These are phyloP conservation scores for Plasmodium vivax DNA, from an alignment of 169 alveolate genomes.

Conservation along the genomic window DNA sequence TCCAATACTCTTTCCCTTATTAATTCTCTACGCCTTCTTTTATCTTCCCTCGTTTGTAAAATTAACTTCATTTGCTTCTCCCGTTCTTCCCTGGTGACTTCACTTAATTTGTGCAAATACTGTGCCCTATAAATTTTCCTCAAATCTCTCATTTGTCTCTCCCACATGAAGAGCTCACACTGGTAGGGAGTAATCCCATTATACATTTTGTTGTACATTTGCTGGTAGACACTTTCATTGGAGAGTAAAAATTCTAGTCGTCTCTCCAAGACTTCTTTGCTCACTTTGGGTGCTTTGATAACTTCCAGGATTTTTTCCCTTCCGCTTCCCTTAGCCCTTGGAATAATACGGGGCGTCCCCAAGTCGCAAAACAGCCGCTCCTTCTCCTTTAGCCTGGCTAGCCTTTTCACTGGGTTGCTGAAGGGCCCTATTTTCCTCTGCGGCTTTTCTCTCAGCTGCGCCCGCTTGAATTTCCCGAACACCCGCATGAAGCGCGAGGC, in stretches of 20 bases:
- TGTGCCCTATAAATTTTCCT: constrained; percentile 87
- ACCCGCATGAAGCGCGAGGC: constrained; percentile 82
- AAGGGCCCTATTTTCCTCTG: constrained; percentile 86
- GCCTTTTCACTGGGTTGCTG: constrained; percentile 84
- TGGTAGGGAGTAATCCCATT: constrained; percentile 88
- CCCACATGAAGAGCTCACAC: constrained; percentile 89
- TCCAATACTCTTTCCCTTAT: constrained; percentile 44
- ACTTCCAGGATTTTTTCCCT: constrained; percentile 74
- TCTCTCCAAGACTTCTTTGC: constrained; percentile 82
- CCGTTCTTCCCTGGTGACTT: constrained; percentile 86
- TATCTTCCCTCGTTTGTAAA: constrained; percentile 76
- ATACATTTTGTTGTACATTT: constrained; percentile 83
- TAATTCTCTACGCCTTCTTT: constrained; percentile 68
- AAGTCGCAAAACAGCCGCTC: constrained; percentile 83
- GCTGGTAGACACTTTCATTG: constrained; percentile 84
- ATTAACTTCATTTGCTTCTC: constrained; percentile 77
- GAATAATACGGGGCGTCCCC: constrained; percentile 84
- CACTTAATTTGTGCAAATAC: constrained; percentile 83
- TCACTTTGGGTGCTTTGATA: constrained; percentile 84
- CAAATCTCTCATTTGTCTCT: constrained; percentile 88
- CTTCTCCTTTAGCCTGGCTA: constrained; percentile 85
- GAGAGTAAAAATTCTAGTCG: constrained; percentile 85
- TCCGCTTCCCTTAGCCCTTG: constrained; percentile 78
- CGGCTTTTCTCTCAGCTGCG: constrained; percentile 87
- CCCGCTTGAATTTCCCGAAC: constrained; percentile 85